A percentile compares a stretch with the other conserved stretches of the same genome.
Conservation (phyloP, 371 early-diverging fungal species). For the Rhizopus microsporus region DNA sequence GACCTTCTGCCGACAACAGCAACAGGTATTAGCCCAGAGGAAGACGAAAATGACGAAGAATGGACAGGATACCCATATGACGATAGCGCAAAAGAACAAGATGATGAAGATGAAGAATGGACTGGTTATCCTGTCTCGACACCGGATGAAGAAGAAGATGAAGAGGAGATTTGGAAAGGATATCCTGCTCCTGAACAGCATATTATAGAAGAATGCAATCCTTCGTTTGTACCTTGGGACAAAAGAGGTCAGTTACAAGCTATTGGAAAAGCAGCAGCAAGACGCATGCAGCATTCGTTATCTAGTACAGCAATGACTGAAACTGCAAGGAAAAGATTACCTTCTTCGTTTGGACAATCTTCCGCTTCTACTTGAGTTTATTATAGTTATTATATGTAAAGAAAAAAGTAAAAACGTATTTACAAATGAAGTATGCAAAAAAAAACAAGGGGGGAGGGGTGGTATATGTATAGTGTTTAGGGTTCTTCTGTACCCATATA, state of each 20-base stretch:
- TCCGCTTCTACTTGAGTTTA: constrained; percentile 21
- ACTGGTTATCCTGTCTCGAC: constrained; percentile 18
- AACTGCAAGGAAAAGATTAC: constrained; percentile 14
- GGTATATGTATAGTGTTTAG: not conserved
- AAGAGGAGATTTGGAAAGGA: constrained; percentile 38
- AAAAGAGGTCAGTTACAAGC: constrained; percentile 8
- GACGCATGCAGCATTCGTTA: constrained; percentile 19
- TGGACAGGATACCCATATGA: constrained; percentile 6
- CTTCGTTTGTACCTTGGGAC: constrained; percentile 5
- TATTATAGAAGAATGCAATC: constrained; percentile 21
- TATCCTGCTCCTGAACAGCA: constrained; percentile 27
- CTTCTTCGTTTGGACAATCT: constrained; percentile 10
- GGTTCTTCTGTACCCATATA: constrained; percentile 42
- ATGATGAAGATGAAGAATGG: constrained; percentile 35
- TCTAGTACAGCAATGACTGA: constrained; percentile 1
- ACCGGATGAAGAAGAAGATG: constrained; percentile 22
- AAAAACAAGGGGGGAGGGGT: not conserved
- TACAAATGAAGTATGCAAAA: not conserved
- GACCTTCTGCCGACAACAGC: not conserved
- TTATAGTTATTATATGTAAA: not conserved
- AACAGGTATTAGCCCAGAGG: not conserved
- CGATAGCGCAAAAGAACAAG: not conserved
- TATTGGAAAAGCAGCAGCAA: constrained; percentile 23
- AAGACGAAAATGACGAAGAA: constrained; percentile 15
- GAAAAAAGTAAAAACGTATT: not conserved